Evolutionary conservation across 2,329 filamentous ascomycete species (phyloP), one percentile per base, ranked within the genome.

Genomic region (Aaosphaeria arxii): DNA sequence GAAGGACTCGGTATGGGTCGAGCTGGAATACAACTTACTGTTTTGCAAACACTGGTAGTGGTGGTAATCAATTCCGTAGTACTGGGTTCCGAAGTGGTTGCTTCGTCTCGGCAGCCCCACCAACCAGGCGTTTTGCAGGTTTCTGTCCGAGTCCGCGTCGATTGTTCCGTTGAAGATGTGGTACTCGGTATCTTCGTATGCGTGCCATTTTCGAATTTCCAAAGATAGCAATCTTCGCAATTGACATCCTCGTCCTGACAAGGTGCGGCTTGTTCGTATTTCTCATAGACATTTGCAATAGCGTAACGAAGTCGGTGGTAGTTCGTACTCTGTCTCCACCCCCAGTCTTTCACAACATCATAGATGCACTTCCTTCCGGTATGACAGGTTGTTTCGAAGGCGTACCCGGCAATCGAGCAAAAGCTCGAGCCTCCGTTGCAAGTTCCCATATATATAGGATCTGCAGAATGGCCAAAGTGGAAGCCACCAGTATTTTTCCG

Each of bases 81-180:
- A 9, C 7, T 36, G 33, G n/a, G 7, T n/a, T 9, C 33, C 33
- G 33, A 9, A 9, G 63, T 63, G 11, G 46, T 51, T n/a, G 50
- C 52, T 38, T 57, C 53, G 48, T 71, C 67, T 1, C 59, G 55
- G 33, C 66, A 69, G 13, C 66, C 66, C 66, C 66, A 69, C 66
- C 66, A 69, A 1, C 66, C 66, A 17, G 66, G 66, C 1, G 66
- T 69, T 44, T 68, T 64, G 46, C 66, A 69, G 4, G 66, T 69
- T 45, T 63, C 64, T 1, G 65, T 69, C 40, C 66, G 52, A 5
- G 64, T 69, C 43, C 59, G 49, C 2, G 63, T 58, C 9, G 45
- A 54, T 6, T 61, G 56, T 9, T 56, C 60, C 13, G 58, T 59
- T n/a, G 57, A 44, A 33, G 61, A 56, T 5, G 57, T 57, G 11